Evolutionary conservation across 2,329 filamentous ascomycete genomes (phyloP).

Genomic region (Xylaria sp.): DNA sequence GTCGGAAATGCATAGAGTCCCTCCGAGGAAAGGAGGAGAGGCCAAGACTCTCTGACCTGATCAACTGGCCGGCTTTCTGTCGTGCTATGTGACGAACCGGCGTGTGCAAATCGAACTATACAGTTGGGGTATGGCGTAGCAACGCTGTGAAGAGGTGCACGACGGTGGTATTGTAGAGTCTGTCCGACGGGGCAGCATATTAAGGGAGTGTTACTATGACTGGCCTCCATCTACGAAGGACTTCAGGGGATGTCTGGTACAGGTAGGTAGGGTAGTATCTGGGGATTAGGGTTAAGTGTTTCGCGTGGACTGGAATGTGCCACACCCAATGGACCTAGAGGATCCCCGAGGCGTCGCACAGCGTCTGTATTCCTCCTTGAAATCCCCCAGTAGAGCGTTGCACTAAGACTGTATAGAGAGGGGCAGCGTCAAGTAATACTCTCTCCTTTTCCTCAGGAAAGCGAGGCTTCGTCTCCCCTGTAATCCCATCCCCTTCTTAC

Average conservation of each 20-base stretch:
- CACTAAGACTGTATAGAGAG: slow-evolving; percentile 6
- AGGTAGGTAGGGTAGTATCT: slow-evolving; percentile 29
- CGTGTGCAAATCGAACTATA: slow-evolving; percentile 13
- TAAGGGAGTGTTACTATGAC: slow-evolving; percentile 17
- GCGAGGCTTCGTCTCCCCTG: neutral
- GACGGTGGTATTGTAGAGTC: slow-evolving; percentile 21
- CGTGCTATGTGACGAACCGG: slow-evolving; percentile 31
- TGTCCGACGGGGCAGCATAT: slow-evolving; percentile 29
- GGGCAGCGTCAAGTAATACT: slow-evolving; percentile 5
- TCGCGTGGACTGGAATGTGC: slow-evolving; percentile 24
- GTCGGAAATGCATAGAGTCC: slow-evolving; percentile 22
- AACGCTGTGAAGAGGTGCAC: slow-evolving; percentile 8
- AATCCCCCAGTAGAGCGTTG: slow-evolving; percentile 12
- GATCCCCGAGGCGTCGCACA: slow-evolving; percentile 21
- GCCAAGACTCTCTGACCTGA: slow-evolving; percentile 26
- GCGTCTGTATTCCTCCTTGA: slow-evolving; percentile 20
- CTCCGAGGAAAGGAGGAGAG: slow-evolving; percentile 21
- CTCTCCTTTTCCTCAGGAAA: neutral
- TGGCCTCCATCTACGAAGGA: slow-evolving; percentile 15
- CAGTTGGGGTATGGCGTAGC: slow-evolving; percentile 7
- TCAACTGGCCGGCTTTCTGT: slow-evolving; percentile 23
- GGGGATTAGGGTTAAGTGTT: slow-evolving; percentile 27
- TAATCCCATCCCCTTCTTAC: neutral
- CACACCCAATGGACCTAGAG: slow-evolving; percentile 18
- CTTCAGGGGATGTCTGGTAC: slow-evolving; percentile 17